Percentiles rank a stretch among this genome's conserved stretches.
phyloP scores from a whole-genome alignment of 768 basidiomycete genomes.

The Boletus rubropictus region DNA sequence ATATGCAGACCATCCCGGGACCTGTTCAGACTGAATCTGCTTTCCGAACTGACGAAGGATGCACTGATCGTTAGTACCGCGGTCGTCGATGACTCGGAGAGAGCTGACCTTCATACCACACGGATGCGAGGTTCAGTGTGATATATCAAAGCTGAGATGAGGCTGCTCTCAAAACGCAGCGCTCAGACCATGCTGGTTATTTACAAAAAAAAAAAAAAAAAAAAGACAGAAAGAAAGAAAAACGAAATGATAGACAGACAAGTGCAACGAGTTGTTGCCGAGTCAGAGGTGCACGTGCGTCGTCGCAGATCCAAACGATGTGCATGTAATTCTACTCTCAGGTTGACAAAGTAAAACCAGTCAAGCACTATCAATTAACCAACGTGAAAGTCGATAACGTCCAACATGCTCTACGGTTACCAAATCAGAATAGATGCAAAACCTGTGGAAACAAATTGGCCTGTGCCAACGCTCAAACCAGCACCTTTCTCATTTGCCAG shows the following conservation, averaged over 20 bases:
- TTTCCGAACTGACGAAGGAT: conserved; percentile 86
- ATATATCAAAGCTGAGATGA: conserved; percentile 3
- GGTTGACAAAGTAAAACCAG: background rate
- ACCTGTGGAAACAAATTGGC: background rate
- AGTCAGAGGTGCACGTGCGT: conserved; percentile 21
- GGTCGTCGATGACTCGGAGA: background rate
- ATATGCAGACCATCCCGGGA: conserved; percentile 93
- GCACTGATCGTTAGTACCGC: background rate
- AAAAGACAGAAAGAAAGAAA: background rate
- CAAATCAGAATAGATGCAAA: background rate
- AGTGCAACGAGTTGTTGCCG: background rate
- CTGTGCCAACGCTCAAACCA: conserved; percentile 47
- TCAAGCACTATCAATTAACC: conserved; percentile 3
- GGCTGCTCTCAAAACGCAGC: conserved; percentile 7
- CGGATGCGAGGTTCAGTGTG: conserved; percentile 10
- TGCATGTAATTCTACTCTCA: background rate
- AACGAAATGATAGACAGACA: conserved; percentile 10
- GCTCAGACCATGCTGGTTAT: conserved; percentile 26
- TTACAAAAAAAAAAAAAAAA: conserved; percentile 14
- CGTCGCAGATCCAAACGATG: background rate
- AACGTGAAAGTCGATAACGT: conserved; percentile 5
- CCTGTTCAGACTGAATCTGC: conserved; percentile 91
- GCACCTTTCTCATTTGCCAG: conserved; percentile 84
- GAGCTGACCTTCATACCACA: conserved; percentile 29
- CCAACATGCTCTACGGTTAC: background rate